Base-by-base conservation (phyloP, 495 filamentous ascomycete species). In the Ascobolus immersus region DNA sequence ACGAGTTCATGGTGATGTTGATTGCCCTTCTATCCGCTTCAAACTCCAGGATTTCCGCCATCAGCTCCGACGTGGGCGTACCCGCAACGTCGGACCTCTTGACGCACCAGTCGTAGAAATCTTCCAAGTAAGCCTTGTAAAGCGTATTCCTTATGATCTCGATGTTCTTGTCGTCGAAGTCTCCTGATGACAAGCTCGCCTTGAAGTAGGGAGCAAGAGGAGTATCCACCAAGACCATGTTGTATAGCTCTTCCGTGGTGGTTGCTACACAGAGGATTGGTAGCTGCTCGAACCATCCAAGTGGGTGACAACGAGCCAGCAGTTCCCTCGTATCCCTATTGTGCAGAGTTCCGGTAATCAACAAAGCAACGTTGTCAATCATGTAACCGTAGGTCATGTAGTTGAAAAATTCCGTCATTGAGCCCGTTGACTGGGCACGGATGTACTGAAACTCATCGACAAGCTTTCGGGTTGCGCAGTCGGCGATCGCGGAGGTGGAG, bases 381-480 rank as follows among this genome's bases (percentile, higher is more conserved):
- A 99, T 99, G 61, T 99, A 99, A 29, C 79, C 81, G 48, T 99
- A 94, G 8, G 84, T 94, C 35, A 99, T 58, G 53, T 91, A 99
- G 48, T 92, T 78, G 58, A 94, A 72, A 53, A 99, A 99, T 45
- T 77, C 79, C 32, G 81, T 72, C 14, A 91, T 67, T 0, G 78
- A 76, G 5, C 86, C 89, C 4, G 76, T 75, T 11, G 89, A 72
- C 49, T 94, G 89, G 25, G 78, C 79, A 43, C 81, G 72, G 33
- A 99, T 60, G 51, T 99, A 99, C 39, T 80, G 72, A 56, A 99
- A 99, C 52, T 99, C 89, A 35, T 81, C 70, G 44, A 94, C 80
- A 44, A 99, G 68, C 63, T 99, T 99, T 52, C 94, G 84, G 43
- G 81, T 92, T 44, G 84, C 86, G 57, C 79, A 90, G 53, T 77